These are phyloP conservation scores for Fraxinus excelsior DNA, from an alignment of 257 asterid genomes.

Conservation along the genomic window DNA sequence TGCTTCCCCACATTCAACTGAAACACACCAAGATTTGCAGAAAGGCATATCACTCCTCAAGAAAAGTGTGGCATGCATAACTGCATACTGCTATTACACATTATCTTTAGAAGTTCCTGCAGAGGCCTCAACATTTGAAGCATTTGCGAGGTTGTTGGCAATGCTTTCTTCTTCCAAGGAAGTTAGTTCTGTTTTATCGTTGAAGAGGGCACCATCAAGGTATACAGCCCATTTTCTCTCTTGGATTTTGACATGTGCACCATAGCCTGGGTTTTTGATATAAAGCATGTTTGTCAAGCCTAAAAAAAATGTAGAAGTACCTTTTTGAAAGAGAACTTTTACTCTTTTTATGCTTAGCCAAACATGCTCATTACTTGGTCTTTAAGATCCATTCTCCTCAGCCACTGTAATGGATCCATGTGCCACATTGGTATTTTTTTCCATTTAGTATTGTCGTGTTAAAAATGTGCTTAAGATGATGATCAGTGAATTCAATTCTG, in stretches of 20 bases:
- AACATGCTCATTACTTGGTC: not conserved
- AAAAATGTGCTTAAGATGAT: not conserved
- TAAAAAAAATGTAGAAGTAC: not conserved
- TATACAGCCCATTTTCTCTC: constrained; percentile 27
- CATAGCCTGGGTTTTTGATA: not conserved
- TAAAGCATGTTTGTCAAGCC: not conserved
- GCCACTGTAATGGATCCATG: not conserved
- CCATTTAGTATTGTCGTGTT: not conserved
- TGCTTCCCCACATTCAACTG: constrained; percentile 84
- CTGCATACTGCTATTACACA: constrained; percentile 80
- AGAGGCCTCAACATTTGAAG: constrained; percentile 91
- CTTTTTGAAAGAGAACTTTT: not conserved
- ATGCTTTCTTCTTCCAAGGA: constrained; percentile 95
- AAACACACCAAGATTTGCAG: constrained; percentile 92
- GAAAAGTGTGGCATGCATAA: constrained; percentile 93
- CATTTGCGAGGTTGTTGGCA: constrained; percentile 77
- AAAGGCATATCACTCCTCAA: constrained; percentile 98
- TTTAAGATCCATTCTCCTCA: not conserved
- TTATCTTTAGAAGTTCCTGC: constrained; percentile 76
- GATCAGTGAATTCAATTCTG: not conserved
- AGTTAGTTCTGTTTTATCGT: constrained; percentile 70
- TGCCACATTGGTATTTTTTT: not conserved
- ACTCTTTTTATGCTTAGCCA: not conserved
- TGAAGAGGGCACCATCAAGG: constrained; percentile 77
- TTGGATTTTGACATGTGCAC: constrained; percentile 11